phyloP scores from a whole-genome alignment of 1,139 yeast species.

The Meyerozyma athensensis region DNA sequence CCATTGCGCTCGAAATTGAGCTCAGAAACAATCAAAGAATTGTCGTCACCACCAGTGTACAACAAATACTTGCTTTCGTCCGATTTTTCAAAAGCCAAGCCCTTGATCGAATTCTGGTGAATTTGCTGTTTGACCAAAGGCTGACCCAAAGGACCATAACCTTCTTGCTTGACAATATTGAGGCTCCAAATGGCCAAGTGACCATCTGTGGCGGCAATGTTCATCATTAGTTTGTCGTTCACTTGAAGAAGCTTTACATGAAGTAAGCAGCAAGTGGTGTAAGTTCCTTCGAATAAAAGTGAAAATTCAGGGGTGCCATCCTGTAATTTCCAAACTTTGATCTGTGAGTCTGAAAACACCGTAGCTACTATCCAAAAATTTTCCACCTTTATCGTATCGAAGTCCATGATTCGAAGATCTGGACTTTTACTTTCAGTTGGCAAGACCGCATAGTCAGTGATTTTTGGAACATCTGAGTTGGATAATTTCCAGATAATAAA shows the following conservation, averaged over 20 bases:
- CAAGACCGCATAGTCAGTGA: slow-evolving; percentile 42
- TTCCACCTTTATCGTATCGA: slow-evolving; percentile 40
- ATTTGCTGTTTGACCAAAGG: slow-evolving; percentile 44
- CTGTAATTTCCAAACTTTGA: slow-evolving; percentile 61
- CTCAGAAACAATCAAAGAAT: slow-evolving; percentile 52
- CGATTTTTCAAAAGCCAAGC: slow-evolving; percentile 18
- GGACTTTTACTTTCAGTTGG: slow-evolving; percentile 53
- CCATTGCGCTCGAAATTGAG: slow-evolving; percentile 20
- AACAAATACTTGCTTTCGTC: slow-evolving; percentile 25
- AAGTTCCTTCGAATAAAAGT: slow-evolving; percentile 43
- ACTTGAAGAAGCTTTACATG: slow-evolving; percentile 47
- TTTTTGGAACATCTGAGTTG: slow-evolving; percentile 33
- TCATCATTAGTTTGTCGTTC: slow-evolving; percentile 26
- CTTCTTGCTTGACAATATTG: slow-evolving; percentile 12
- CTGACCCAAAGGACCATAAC: slow-evolving; percentile 16
- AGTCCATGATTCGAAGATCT: slow-evolving; percentile 87
- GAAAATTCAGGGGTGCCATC: slow-evolving; percentile 30
- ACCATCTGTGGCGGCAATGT: slow-evolving; percentile 83
- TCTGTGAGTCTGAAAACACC: slow-evolving; percentile 80
- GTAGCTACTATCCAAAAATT: slow-evolving; percentile 49
- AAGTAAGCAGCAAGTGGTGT: slow-evolving; percentile 73
- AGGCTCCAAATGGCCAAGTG: slow-evolving; percentile 59
- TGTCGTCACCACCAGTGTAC: slow-evolving; percentile 90
- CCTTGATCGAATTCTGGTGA: slow-evolving; percentile 84
- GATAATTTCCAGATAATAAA: slow-evolving; percentile 69